These are phyloP conservation scores for Fusarium hostae DNA, from an alignment of 2,329 filamentous ascomycete genomes.

Conservation along the genomic window DNA sequence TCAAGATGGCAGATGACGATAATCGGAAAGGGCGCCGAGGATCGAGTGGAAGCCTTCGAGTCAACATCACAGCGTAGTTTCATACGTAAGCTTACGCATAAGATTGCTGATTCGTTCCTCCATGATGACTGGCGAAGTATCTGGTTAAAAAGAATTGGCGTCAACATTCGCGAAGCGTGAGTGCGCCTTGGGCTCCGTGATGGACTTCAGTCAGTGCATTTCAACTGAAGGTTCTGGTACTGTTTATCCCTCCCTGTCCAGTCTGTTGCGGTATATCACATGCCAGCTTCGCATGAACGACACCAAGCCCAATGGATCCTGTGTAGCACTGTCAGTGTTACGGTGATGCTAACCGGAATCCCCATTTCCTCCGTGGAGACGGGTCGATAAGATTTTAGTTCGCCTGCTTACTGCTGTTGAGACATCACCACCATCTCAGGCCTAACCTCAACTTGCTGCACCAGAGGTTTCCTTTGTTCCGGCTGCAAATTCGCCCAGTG, in stretches of 20 bases:
- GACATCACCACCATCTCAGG: background rate
- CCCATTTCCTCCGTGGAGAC: background rate
- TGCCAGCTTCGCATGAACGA: background rate
- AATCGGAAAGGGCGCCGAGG: background rate
- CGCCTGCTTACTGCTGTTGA: background rate
- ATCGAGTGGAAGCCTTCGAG: background rate
- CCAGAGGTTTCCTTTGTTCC: background rate
- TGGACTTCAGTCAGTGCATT: too few relatives aligned
- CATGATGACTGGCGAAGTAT: background rate
- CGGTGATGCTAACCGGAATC: too few relatives aligned
- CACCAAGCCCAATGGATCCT: too few relatives aligned
- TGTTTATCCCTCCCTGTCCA: background rate
- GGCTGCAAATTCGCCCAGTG: background rate
- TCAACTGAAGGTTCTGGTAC: background rate
- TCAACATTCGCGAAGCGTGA: too few relatives aligned
- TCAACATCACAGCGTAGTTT: background rate
- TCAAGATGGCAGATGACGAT: background rate
- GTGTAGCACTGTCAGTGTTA: accelerated
- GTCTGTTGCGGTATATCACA: background rate
- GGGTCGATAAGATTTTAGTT: background rate
- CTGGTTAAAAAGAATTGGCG: too few relatives aligned
- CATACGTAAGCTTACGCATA: background rate
- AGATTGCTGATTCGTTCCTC: background rate
- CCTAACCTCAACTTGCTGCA: background rate
- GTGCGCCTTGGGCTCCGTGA: too few relatives aligned